Percentiles rank a stretch among this genome's conserved stretches.
Conservation (phyloP, 2,329 filamentous ascomycete species). For the Trichothecium sympodiale region DNA sequence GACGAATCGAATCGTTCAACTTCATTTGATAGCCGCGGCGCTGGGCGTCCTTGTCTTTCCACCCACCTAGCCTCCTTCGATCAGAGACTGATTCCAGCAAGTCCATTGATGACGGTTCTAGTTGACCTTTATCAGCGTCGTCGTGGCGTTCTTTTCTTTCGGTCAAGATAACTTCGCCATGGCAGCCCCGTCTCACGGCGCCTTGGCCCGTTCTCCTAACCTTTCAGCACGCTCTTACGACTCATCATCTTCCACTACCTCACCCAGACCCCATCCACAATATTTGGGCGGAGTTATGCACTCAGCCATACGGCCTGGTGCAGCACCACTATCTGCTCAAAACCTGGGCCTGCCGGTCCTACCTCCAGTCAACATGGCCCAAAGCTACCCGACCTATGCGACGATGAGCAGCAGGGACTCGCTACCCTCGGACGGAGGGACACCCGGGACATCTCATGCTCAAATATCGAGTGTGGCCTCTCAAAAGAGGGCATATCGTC, state of each 20-base stretch:
- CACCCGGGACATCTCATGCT: conserved; percentile 29
- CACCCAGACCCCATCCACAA: conserved; percentile 41
- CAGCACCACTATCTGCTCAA: conserved; percentile 33
- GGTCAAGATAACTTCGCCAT: conserved; percentile 19
- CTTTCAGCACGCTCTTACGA: conserved; percentile 51
- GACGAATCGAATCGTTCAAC: too few relatives aligned
- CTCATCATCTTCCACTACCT: conserved; percentile 52
- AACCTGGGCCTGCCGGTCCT: conserved; percentile 42
- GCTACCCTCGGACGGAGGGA: conserved; percentile 48
- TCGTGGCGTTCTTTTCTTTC: too few relatives aligned
- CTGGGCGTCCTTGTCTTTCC: background rate
- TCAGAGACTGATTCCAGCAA: too few relatives aligned
- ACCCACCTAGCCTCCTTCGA: background rate
- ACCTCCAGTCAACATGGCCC: conserved; percentile 32
- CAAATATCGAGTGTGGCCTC: conserved; percentile 33
- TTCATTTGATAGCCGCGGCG: too few relatives aligned
- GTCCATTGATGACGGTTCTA: too few relatives aligned
- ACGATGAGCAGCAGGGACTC: conserved; percentile 46
- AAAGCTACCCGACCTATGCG: conserved; percentile 42
- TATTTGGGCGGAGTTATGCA: conserved; percentile 42
- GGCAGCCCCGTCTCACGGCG: conserved; percentile 42
- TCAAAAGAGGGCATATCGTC: conserved; percentile 89
- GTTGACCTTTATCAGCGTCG: too few relatives aligned
- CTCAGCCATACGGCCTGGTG: conserved; percentile 36
- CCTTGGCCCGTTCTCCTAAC: conserved; percentile 51